phyloP scores from a whole-genome alignment of 1,284 basidiomycete genomes.

The Athelia sp. region DNA sequence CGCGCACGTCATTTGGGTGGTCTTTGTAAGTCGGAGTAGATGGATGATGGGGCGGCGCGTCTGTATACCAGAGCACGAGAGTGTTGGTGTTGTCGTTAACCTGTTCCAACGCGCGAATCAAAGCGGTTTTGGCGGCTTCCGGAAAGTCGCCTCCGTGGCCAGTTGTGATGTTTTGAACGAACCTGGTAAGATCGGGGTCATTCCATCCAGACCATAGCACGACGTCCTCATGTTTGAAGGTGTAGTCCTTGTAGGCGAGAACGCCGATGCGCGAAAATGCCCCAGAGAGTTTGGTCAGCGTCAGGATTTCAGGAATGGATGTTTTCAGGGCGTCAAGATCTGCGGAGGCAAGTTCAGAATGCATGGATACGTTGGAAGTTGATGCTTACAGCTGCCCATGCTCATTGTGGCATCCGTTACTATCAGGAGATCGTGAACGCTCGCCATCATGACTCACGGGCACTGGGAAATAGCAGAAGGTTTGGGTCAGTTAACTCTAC shows the following conservation, averaged over 20 bases:
- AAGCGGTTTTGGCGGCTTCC: slow-evolving; percentile 20
- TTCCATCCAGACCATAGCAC: slow-evolving; percentile 20
- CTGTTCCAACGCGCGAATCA: slow-evolving; percentile 15
- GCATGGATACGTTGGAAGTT: background rate
- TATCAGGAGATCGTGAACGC: slow-evolving; percentile 11
- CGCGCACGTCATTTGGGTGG: slow-evolving; percentile 11
- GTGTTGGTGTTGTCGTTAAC: slow-evolving; percentile 15
- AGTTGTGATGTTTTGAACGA: slow-evolving; percentile 10
- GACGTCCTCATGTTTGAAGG: slow-evolving; percentile 9
- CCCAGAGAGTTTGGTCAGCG: slow-evolving; percentile 17
- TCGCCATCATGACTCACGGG: background rate
- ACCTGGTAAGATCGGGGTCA: slow-evolving; percentile 10
- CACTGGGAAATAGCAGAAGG: too few species aligned
- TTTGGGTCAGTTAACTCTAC: too few species aligned
- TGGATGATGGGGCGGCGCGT: slow-evolving; percentile 19
- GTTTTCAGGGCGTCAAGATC: slow-evolving; percentile 14
- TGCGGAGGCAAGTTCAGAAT: slow-evolving; percentile 2
- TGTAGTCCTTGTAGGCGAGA: slow-evolving; percentile 19
- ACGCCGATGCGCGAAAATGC: slow-evolving; percentile 19
- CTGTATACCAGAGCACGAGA: slow-evolving; percentile 19
- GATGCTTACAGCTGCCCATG: slow-evolving; percentile 12
- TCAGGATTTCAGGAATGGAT: slow-evolving; percentile 19
- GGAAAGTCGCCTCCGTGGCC: slow-evolving; percentile 19
- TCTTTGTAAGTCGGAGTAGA: slow-evolving; percentile 2
- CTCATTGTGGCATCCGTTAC: slow-evolving; percentile 15